Evolutionary conservation across 768 basidiomycete genomes (phyloP).

Genomic region (Suillus variegatus): DNA sequence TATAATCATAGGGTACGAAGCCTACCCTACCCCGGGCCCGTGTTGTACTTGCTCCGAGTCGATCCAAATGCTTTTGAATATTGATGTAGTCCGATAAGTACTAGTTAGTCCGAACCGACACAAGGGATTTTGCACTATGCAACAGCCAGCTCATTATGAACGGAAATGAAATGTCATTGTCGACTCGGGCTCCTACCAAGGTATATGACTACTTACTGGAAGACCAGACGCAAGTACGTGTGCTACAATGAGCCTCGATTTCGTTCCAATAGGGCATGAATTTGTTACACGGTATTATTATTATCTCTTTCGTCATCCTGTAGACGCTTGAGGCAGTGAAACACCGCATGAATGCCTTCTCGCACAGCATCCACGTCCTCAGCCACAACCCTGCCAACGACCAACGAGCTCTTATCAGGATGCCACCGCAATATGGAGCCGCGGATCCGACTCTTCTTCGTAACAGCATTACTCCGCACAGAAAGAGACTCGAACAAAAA

Average conservation of each 20-base stretch:
- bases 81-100: too few species aligned
- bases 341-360: conserved; percentile 49
- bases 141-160: not conserved
- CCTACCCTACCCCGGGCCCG: too few species aligned
- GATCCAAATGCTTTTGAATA: not conserved
- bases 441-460: conserved; percentile 55
- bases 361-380: conserved; percentile 47
- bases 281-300: not conserved
- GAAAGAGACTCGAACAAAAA: conserved; percentile 52
- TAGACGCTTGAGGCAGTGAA: conserved; percentile 33
- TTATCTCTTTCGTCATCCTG: conserved; percentile 32
- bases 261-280: not conserved
- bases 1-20: too few species aligned
- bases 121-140: too few species aligned
- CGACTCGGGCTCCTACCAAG: not conserved
- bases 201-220: too few species aligned
- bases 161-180: not conserved
- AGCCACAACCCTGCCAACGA: conserved; percentile 44
- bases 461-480: conserved; percentile 42
- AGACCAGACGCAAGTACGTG: not conserved
- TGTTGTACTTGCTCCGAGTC: too few species aligned
- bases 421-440: conserved; percentile 67
- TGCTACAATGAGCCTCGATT: not conserved
- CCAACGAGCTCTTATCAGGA: conserved; percentile 57
- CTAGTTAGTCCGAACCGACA: not conserved